phyloP scores from a whole-genome alignment of 1,284 basidiomycete genomes.

The Fomitopsis pinicola region DNA sequence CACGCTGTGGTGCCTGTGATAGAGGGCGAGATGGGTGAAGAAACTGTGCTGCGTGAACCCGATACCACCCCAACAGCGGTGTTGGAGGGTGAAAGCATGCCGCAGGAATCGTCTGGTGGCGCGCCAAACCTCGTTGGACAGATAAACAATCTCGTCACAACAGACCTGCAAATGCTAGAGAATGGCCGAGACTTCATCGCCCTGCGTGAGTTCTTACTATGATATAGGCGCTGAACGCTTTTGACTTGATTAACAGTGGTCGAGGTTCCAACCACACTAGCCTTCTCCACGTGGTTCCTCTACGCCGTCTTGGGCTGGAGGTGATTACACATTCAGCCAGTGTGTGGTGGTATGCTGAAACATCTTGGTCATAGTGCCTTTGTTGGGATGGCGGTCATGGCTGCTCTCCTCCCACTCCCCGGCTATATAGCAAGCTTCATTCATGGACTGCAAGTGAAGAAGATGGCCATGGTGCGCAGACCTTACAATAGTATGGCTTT shows the following conservation, averaged over 20 bases:
- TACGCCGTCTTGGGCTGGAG: slow-evolving; percentile 46
- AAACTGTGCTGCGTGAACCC: slow-evolving; percentile 13
- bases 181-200: slow-evolving; percentile 31
- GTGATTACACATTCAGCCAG: slow-evolving; percentile 15
- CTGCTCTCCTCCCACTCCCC: slow-evolving; percentile 48
- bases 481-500: neutral
- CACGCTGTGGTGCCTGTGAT: slow-evolving; percentile 1
- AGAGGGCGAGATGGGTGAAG: slow-evolving; percentile 9
- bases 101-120: slow-evolving; percentile 17
- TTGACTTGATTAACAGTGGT: slow-evolving; percentile 18
- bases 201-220: slow-evolving; percentile 9
- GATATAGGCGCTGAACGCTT: neutral
- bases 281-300: slow-evolving; percentile 38
- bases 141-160: slow-evolving; percentile 41
- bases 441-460: slow-evolving; percentile 25
- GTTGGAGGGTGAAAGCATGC: neutral
- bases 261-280: slow-evolving; percentile 32
- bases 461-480: slow-evolving; percentile 26
- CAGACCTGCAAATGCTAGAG: slow-evolving; percentile 29
- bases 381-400: slow-evolving; percentile 47
- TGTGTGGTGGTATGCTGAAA: neutral
- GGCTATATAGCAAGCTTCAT: slow-evolving; percentile 29
- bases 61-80: slow-evolving; percentile 4
- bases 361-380: slow-evolving; percentile 29
- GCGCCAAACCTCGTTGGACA: slow-evolving; percentile 33